These are phyloP conservation scores for Pyricularia sp. DNA, from an alignment of 2,329 filamentous ascomycete species.

Conservation along the genomic window DNA sequence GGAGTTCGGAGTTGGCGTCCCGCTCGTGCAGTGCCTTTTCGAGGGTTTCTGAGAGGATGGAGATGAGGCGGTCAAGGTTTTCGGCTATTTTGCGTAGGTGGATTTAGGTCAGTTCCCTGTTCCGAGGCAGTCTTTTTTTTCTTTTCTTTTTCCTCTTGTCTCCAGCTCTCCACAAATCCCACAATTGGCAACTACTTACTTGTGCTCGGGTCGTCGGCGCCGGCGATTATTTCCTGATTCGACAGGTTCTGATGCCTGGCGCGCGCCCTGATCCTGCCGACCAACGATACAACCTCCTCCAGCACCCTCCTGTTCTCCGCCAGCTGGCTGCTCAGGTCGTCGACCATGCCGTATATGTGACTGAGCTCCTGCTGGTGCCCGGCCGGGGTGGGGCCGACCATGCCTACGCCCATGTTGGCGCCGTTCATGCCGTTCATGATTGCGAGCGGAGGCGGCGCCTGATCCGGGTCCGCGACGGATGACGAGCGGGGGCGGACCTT, in stretches of 20 bases:
- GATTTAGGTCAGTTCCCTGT: not conserved
- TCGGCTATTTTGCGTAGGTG: not conserved
- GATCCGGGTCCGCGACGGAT: not conserved
- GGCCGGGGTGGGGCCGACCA: slow-evolving; percentile 50
- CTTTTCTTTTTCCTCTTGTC: too few relatives aligned
- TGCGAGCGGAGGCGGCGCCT: not conserved
- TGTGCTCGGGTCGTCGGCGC: not conserved
- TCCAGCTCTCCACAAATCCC: not conserved
- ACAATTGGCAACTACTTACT: not conserved
- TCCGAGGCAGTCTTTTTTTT: not conserved
- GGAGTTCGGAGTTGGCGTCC: slow-evolving; percentile 49
- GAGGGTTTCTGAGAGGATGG: slow-evolving; percentile 50
- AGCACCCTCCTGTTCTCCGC: slow-evolving; percentile 51
- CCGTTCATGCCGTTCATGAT: slow-evolving; percentile 42
- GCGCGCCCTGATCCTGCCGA: slow-evolving; percentile 50
- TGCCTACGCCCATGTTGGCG: slow-evolving; percentile 31
- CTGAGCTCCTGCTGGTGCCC: slow-evolving; percentile 60
- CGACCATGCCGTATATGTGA: slow-evolving; percentile 59
- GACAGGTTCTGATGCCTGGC: slow-evolving; percentile 41
- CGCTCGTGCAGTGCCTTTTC: slow-evolving; percentile 52
- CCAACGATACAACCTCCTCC: slow-evolving; percentile 54
- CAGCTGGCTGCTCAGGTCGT: slow-evolving; percentile 54
- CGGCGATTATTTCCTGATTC: slow-evolving; percentile 42
- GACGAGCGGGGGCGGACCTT: not conserved
- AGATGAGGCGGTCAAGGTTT: slow-evolving; percentile 43